These are phyloP conservation scores for Tolypocladium tundrense DNA, from an alignment of 2,329 filamentous ascomycete genomes.

Conservation along the genomic window DNA sequence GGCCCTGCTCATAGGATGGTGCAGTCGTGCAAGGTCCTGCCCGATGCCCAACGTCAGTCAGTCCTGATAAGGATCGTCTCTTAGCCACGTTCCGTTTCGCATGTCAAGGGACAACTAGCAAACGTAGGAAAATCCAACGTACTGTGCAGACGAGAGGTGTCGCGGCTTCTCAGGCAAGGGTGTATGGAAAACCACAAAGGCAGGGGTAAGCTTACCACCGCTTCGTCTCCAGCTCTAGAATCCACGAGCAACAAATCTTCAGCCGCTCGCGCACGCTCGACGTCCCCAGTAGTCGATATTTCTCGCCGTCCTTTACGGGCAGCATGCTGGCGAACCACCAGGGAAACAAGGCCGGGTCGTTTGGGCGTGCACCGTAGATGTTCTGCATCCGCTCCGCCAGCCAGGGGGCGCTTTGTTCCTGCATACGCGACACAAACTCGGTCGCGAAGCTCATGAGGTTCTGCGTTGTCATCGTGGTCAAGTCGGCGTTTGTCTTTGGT, in stretches of 20 bases:
- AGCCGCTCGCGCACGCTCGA: conserved; percentile 70
- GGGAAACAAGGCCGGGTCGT: conserved; percentile 67
- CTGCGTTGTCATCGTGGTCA: conserved; percentile 52
- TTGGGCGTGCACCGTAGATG: conserved; percentile 68
- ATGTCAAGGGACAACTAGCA: background rate
- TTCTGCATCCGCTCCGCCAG: conserved; percentile 60
- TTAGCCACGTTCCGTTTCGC: background rate
- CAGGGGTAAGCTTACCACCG: conserved; percentile 51
- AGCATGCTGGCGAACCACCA: conserved; percentile 86
- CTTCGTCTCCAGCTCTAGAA: conserved; percentile 58
- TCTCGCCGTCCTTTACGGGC: conserved; percentile 67
- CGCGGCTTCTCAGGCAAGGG: background rate
- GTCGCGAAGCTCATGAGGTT: conserved; percentile 55
- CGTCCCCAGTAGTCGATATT: conserved; percentile 64
- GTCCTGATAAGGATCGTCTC: conserved; percentile 9
- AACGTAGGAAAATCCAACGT: background rate
- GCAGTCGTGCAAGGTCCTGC: conserved; percentile 20
- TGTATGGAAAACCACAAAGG: background rate
- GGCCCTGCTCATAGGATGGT: conserved; percentile 16
- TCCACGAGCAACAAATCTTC: conserved; percentile 76
- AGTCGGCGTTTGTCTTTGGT: conserved; percentile 2
- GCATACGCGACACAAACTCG: conserved; percentile 61
- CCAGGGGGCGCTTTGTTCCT: conserved; percentile 61
- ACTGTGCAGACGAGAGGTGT: no score
- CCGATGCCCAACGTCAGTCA: conserved; percentile 13